Evolutionary conservation across 2,329 filamentous ascomycete species (phyloP), one percentile per base, ranked within the genome.

Genomic region (Monilinia aucupariae): DNA sequence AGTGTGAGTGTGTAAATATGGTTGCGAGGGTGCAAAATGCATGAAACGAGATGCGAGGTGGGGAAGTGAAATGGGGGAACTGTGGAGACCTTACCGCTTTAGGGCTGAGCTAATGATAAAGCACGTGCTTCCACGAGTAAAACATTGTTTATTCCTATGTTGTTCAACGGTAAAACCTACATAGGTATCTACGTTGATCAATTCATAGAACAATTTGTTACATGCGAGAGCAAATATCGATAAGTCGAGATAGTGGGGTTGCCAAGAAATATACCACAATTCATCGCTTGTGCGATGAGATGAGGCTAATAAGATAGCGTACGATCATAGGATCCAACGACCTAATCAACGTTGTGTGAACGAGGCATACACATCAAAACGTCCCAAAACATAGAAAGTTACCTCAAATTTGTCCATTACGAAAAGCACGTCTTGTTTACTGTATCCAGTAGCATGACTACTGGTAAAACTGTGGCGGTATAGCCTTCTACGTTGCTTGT

Each of bases 21-120:
- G 34, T n/a, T 37, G 8, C 32, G 34, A 15, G 32, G 22, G 25
- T 41, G 22, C 30, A 54, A 41, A 55, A 39, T 25, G 20, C 22
- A 48, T 56, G 20, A 47, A 32, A 37, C 17, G 17, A 37, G 6
- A 48, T 52, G 47, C n/a, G 37, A 63, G 45, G 45, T 60, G 47
- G 41, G 56, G n/a, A 25, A 48, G 6, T 39, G 25, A 47, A 30
- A 32, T 54, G 20, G 52, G 52, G 51, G 52, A 37, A 54, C 37
- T 27, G 34, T 54, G 37, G 52, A 54, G 52, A 41, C 9, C 43
- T n/a, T 43, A 15, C 22, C 37, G 10, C 37, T 43, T 54, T 54
- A 54, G 52, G 37, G 52, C 52, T 54, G 37, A 30, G 39, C 52
- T 54, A 37, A 54, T 27, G 25, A 27, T 30, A 27, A 30, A 41